Evolutionary conservation across 108 stramenopile species (phyloP).

Genomic region (Skeletonema grethae): DNA sequence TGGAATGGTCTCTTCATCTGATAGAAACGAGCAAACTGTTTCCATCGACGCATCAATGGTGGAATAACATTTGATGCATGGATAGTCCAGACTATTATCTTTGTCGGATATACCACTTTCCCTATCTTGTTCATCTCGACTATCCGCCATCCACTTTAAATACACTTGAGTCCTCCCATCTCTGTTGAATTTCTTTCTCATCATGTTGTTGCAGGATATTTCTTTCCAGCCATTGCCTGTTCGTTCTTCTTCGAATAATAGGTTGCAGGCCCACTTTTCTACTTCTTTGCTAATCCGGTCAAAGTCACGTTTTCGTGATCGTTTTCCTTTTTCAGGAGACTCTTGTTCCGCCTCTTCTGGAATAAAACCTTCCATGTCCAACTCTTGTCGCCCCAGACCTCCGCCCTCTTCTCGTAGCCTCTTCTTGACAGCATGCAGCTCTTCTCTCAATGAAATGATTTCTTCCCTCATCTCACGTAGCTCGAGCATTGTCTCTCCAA

Average conservation of each 20-base stretch:
- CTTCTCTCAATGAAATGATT: conserved; percentile 71
- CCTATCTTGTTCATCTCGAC: conserved; percentile 56
- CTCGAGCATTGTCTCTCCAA: conserved; percentile 68
- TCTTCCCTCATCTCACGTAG: conserved; percentile 70
- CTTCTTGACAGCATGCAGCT: conserved; percentile 58
- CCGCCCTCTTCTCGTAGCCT: conserved; percentile 22
- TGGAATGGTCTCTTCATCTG: conserved; percentile 54
- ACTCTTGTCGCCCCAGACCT: conserved; percentile 4
- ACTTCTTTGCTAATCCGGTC: conserved; percentile 67
- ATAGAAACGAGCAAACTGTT: conserved; percentile 75
- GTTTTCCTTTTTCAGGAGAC: conserved; percentile 8
- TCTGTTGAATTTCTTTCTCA: conserved; percentile 61
- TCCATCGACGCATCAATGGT: conserved; percentile 85
- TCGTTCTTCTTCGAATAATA: conserved; percentile 53
- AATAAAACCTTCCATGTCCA: neutral
- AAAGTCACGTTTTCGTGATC: conserved; percentile 39
- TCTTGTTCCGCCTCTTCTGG: conserved; percentile 29
- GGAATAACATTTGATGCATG: conserved; percentile 71
- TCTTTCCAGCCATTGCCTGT: conserved; percentile 71
- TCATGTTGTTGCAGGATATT: conserved; percentile 67
- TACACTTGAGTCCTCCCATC: conserved; percentile 65
- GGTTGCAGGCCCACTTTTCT: conserved; percentile 67
- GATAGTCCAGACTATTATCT: conserved; percentile 47
- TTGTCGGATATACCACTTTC: neutral
- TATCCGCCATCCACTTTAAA: conserved; percentile 87